A percentile compares a stretch with the other conserved stretches of the same genome.
These are phyloP conservation scores for Septoria linicola DNA, from an alignment of 2,329 filamentous ascomycete genomes.

Conservation along the genomic window DNA sequence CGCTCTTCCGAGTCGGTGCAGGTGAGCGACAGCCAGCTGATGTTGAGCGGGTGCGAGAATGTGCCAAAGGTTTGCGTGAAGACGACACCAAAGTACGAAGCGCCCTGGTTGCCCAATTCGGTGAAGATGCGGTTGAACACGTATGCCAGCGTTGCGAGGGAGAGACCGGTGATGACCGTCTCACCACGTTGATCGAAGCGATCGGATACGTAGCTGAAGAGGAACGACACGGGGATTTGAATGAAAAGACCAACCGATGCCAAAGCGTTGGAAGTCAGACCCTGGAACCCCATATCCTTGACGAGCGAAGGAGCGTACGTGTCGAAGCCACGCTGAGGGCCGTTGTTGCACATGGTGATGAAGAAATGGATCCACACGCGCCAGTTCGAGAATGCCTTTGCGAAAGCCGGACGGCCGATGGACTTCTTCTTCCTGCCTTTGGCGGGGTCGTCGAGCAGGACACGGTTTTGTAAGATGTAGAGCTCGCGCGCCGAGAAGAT, in stretches of 20 bases:
- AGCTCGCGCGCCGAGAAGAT: conserved; percentile 36
- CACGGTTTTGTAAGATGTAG: conserved; percentile 33
- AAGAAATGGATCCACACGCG: conserved; percentile 37
- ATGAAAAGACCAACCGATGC: conserved; percentile 39
- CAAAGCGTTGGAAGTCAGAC: conserved; percentile 36
- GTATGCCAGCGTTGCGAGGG: conserved; percentile 52
- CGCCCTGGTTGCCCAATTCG: conserved; percentile 43
- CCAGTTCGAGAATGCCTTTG: conserved; percentile 37
- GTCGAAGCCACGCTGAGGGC: conserved; percentile 35
- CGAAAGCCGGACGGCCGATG: conserved; percentile 36
- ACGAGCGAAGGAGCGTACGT: conserved; percentile 39
- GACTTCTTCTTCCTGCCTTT: conserved; percentile 35
- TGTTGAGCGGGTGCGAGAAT: conserved; percentile 58
- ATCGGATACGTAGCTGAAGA: conserved; percentile 56
- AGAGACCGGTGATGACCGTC: conserved; percentile 53
- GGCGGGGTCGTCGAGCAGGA: conserved; percentile 35
- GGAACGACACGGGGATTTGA: conserved; percentile 51
- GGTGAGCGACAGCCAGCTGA: conserved; percentile 59
- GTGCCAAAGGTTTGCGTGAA: conserved; percentile 58
- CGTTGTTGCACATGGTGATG: conserved; percentile 38
- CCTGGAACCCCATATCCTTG: conserved; percentile 30
- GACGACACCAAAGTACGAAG: conserved; percentile 56
- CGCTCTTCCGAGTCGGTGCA: conserved; percentile 59
- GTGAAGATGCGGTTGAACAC: conserved; percentile 57
- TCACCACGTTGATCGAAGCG: conserved; percentile 53